Evolutionary conservation across 805 yeast species (phyloP), one percentile per base, ranked within the genome.

Genomic region (Metschnikowia orientalis): DNA sequence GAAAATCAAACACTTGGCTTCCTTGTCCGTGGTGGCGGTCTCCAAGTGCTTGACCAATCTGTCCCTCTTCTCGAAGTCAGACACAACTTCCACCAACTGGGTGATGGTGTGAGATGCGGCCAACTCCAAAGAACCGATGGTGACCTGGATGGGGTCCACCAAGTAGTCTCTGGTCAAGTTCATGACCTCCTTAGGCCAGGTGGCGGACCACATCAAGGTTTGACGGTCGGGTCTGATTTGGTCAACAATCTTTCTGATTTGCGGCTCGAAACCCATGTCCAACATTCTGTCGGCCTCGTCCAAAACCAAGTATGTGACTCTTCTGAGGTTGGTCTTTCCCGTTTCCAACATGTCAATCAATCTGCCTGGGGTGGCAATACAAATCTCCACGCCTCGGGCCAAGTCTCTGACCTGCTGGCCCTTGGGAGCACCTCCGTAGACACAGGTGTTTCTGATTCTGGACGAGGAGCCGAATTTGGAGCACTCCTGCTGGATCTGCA

Each of bases 201-300:
- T 92, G 50, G 98, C 98, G 43, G 97, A 90, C 97, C 97, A 92
- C 97, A 92, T 87, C 53, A 90, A 75, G 41, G 98, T 92, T 72
- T 92, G 98, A 75, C 97, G 88, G 65, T 92, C 98, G 42, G 98
- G 98, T 73, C 98, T 85, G 61, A 92, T 92, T 75, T 90, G 97
- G 53, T 82, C 89, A 49, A 92, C 90, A 64, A 92, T 92, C 70
- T 90, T 90, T 75, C 98, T 81, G 65, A 92, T 92, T 76, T 90
- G 97, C 50, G 97, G 97, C 74, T 92, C 98, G 64, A 92, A 92
- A 63, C 98, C 98, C 98, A 92, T 92, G 73, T 92, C 98, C 69
- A 92, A 79, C 98, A 92, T 92, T 75, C 98, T 85, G 69, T 92
- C 98, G 56, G 98, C 98, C 77, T 92, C 98, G 67, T 92, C 98